phyloP scores from a whole-genome alignment of 163 green algal genomes.

The Prototheca wickerhamii region DNA sequence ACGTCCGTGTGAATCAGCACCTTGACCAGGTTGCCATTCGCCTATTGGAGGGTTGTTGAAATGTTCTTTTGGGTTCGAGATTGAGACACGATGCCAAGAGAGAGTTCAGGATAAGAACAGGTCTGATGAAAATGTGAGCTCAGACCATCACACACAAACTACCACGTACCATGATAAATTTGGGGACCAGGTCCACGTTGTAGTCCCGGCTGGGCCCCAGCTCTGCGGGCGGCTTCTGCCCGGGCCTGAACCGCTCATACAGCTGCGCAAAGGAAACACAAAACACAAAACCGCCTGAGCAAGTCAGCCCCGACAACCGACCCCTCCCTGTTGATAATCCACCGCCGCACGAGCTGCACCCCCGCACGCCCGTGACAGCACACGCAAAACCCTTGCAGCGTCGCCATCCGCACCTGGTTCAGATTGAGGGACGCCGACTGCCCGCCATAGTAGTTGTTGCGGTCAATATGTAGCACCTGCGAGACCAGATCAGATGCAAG shows the following conservation, averaged over 20 bases:
- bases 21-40: conserved; percentile 45
- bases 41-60: too few species aligned
- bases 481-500: neutral
- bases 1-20: conserved; percentile 94
- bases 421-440: conserved; percentile 91
- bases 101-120: neutral
- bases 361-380: too few species aligned
- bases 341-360: too few species aligned
- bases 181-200: conserved; percentile 96
- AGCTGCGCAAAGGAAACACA: conserved; percentile 44
- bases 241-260: conserved; percentile 84
- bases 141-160: too few species aligned
- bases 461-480: conserved; percentile 98
- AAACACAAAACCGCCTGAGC: too few species aligned
- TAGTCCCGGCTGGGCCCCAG: conserved; percentile 89
- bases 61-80: too few species aligned
- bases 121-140: too few species aligned
- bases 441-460: conserved; percentile 98
- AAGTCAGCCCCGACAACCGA: too few species aligned
- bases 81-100: too few species aligned
- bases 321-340: too few species aligned
- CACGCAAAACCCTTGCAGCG: too few species aligned
- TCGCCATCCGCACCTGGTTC: conserved; percentile 67
- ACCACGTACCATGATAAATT: conserved; percentile 92
- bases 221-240: conserved; percentile 46